Evolutionary conservation across 345 rosid species (phyloP), one percentile per base, ranked within the genome.

Genomic region (Corchorus olitorius): DNA sequence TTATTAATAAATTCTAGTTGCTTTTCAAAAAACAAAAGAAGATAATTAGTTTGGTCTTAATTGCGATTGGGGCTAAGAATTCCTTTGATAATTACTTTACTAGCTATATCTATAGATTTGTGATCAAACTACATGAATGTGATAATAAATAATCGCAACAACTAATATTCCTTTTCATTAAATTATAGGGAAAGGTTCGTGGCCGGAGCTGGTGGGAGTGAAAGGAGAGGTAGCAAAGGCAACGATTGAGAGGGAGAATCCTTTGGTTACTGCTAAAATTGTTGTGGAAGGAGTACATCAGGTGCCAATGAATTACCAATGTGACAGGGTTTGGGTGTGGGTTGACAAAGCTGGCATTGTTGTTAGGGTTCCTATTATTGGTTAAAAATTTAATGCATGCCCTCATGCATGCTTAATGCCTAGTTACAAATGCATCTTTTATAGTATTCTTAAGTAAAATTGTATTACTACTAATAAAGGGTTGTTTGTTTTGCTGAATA

Each of bases 171-270:
- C 1, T 17, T 27, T 27, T 27, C 27, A 27, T 27, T 27, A 0
- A 16, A 0, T 4, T 64, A 17, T 64, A 77, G 76, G 80, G 16
- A 78, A 78, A 61, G 43, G 48, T 78, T 71, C 80, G 43, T 78
- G 80, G 80, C 80, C 76, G 4, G 76, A 77, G 72, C 76, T 77
- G 16, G 16, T 71, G 16, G 72, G 80, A 8, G 48, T 22, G 22
- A 39, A 61, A 6, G 76, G 80, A 35, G 41, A 35, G 22, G 61
- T 16, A 0, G 78, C 78, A 5, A 63, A 17, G 2, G 74, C 39
- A 2, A 74, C 62, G 11, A 74, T 74, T 13, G 78, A 79, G 81
- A 79, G 61, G 50, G 78, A 79, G 37, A 74, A 79, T 20, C 61
- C 70, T 13, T 8, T 43, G 8, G 78, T 79, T 0, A 9, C 46